These are phyloP conservation scores for Hevea brasiliensis DNA, from an alignment of 345 rosid genomes.

Conservation along the genomic window DNA sequence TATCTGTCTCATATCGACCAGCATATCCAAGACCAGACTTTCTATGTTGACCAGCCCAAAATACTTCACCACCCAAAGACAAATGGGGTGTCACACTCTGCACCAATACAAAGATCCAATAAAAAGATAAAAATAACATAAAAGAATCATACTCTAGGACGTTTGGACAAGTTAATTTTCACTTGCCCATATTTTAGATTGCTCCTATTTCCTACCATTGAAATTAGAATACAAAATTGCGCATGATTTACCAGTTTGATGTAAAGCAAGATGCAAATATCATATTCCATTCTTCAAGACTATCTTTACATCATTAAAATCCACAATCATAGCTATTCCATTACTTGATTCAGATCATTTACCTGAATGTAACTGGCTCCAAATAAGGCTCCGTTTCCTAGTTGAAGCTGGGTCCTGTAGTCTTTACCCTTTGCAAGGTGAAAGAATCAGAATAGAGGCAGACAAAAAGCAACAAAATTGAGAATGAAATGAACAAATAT, in stretches of 20 bases:
- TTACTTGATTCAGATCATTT: constrained; percentile 19
- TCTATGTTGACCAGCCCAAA: constrained; percentile 96
- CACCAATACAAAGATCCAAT: constrained; percentile 19
- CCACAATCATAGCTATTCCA: not conserved
- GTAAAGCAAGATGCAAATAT: not conserved
- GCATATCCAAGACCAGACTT: constrained; percentile 97
- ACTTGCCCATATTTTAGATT: not conserved
- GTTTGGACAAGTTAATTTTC: not conserved
- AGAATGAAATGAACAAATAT: not conserved
- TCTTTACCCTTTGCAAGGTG: constrained; percentile 61
- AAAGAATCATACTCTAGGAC: not conserved
- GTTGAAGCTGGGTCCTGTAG: constrained; percentile 79
- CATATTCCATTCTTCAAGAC: not conserved
- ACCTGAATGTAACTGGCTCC: constrained; percentile 98
- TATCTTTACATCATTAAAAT: not conserved
- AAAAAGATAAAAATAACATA: not conserved
- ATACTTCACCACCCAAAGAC: constrained; percentile 89
- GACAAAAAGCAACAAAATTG: not conserved
- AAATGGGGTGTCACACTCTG: constrained; percentile 76
- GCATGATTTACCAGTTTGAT: not conserved
- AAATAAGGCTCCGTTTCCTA: constrained; percentile 76
- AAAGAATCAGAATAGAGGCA: not conserved
- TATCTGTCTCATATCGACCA: constrained; percentile 84
- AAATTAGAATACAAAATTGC: not conserved
- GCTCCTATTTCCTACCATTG: not conserved